Percentiles rank a stretch among this genome's conserved stretches.
These are phyloP conservation scores for Solanum chiquidenum DNA, from an alignment of 257 asterid genomes.

Conservation along the genomic window DNA sequence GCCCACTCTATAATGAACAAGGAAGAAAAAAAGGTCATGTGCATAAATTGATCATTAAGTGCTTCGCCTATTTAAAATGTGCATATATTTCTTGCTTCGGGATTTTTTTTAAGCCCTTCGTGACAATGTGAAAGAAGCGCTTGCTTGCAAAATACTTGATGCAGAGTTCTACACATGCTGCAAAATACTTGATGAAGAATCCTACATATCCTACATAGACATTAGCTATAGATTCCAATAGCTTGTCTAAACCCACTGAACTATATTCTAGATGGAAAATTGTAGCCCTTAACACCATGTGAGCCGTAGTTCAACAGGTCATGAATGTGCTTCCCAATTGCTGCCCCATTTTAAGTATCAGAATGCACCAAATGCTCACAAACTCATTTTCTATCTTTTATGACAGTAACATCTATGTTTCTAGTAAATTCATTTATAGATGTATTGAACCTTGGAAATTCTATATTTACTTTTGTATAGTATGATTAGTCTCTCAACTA, in stretches of 20 bases:
- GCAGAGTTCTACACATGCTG: background rate
- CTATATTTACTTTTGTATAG: background rate
- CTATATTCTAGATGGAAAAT: background rate
- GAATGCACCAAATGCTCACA: background rate
- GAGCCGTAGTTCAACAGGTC: background rate
- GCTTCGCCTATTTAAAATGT: background rate
- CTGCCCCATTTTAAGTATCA: background rate
- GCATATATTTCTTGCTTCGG: background rate
- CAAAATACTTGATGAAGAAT: background rate
- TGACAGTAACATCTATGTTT: background rate
- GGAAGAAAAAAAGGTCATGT: background rate
- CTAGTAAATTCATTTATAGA: background rate
- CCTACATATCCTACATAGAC: background rate
- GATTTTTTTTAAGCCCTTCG: background rate
- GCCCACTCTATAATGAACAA: background rate
- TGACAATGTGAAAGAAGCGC: background rate
- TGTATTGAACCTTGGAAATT: background rate
- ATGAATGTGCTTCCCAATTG: background rate
- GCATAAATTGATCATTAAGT: background rate
- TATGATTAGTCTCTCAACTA: background rate
- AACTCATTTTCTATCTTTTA: background rate
- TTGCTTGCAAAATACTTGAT: background rate
- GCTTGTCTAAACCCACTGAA: background rate
- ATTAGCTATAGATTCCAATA: background rate
- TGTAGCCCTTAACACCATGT: background rate